Conservation (phyloP, 2,329 filamentous ascomycete genomes). For the Fusarium nurragi region DNA sequence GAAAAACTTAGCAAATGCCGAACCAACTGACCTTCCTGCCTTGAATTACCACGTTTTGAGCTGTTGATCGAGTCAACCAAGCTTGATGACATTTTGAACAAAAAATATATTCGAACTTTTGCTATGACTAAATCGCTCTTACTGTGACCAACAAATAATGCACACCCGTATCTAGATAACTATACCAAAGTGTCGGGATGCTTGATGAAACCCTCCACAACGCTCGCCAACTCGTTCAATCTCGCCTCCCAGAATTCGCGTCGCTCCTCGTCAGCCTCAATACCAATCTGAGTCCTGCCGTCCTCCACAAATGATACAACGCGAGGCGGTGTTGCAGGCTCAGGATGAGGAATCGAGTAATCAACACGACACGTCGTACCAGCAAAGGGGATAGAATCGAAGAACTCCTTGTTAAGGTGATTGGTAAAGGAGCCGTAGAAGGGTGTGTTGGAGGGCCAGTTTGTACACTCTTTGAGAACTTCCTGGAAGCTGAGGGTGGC, state of each 20-base stretch:
- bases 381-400: constrained; percentile 44
- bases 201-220: constrained; percentile 34
- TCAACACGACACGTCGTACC: constrained; percentile 42
- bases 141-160: too few relatives aligned
- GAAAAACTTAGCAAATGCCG: background rate
- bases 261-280: constrained; percentile 44
- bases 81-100: too few relatives aligned
- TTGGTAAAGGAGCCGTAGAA: constrained; percentile 45
- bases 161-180: background rate
- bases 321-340: constrained; percentile 39
- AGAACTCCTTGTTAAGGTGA: constrained; percentile 44
- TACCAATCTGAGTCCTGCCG: constrained; percentile 40
- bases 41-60: background rate
- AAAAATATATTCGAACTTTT: too few relatives aligned
- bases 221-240: constrained; percentile 32
- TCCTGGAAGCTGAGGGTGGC: constrained; percentile 41
- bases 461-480: constrained; percentile 33
- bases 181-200: constrained; percentile 23
- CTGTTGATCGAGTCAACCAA: background rate
- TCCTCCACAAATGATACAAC: constrained; percentile 41
- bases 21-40: background rate
- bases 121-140: too few relatives aligned
- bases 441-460: constrained; percentile 24
- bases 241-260: constrained; percentile 42
- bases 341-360: constrained; percentile 41